Percentiles rank a stretch among this genome's conserved stretches.
These are phyloP conservation scores for Paspalum notatum DNA, from an alignment of 176 grass and related monocot genomes.

Conservation along the genomic window DNA sequence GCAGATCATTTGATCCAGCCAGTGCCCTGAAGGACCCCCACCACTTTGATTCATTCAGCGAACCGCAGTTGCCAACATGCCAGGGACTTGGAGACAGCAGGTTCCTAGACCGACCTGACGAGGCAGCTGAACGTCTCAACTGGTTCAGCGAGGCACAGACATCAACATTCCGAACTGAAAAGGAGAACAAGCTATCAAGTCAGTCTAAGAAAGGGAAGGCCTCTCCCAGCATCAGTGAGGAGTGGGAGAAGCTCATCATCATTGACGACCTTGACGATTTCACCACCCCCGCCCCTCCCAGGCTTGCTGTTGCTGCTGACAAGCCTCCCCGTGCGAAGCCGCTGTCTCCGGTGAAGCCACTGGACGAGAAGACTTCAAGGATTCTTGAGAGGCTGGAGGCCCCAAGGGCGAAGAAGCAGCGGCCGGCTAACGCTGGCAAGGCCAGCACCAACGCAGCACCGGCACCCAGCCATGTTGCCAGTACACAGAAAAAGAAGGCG, in stretches of 20 bases:
- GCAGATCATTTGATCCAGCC: slow-evolving; percentile 56
- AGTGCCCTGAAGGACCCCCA: slow-evolving; percentile 24
- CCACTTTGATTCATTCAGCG: slow-evolving; percentile 37
- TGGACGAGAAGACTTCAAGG: slow-evolving; percentile 81
- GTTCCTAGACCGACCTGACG: slow-evolving; percentile 8
- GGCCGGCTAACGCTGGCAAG: slow-evolving; percentile 22
- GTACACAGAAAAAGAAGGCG: slow-evolving; percentile 60
- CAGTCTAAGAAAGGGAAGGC: slow-evolving; percentile 50
- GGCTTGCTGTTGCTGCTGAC: not conserved
- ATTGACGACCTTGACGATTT: slow-evolving; percentile 54
- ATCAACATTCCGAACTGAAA: slow-evolving; percentile 6
- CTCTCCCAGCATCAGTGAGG: slow-evolving; percentile 53
- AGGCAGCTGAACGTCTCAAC: slow-evolving; percentile 9
- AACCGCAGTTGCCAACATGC: slow-evolving; percentile 35
- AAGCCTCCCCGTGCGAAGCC: slow-evolving; percentile 36
- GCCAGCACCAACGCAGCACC: slow-evolving; percentile 5
- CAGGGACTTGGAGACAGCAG: slow-evolving; percentile 42
- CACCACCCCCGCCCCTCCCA: slow-evolving; percentile 37
- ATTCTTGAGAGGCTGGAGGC: slow-evolving; percentile 89
- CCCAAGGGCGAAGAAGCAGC: slow-evolving; percentile 69
- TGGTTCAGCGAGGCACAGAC: slow-evolving; percentile 48
- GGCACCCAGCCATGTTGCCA: slow-evolving; percentile 30
- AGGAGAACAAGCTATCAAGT: slow-evolving; percentile 23
- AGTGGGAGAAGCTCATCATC: slow-evolving; percentile 87
- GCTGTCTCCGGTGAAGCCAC: slow-evolving; percentile 46